Base-by-base conservation (phyloP, 768 basidiomycete genomes). In the Mycena belliarum region DNA sequence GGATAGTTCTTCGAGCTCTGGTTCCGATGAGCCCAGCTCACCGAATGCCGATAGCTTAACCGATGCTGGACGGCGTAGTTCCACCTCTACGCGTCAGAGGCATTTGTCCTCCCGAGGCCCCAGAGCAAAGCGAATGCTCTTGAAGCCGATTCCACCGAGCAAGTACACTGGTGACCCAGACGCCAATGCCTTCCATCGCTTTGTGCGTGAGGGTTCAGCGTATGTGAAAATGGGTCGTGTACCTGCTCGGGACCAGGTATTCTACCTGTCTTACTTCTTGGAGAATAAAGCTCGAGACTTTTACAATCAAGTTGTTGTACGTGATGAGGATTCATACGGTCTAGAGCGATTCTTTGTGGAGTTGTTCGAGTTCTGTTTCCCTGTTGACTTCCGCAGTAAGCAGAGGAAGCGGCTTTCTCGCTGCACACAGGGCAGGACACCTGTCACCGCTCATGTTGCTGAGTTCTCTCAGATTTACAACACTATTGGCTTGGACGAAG, bases 351-450 rank as follows among this genome's bases (percentile, higher is more conserved):
- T 77, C 55, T 75, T 74, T 51, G 35, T 53, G 1, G 69, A 65
- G 37, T 20, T 77, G 8, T 76, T 73, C 50, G 65, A 76, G 26
- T 73, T 72, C 25, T 74, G 75, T 24, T 77, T 77, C 62, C 75
- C 75, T 0, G 46, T 66, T 0, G 63, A 73, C 33, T 76, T 44
- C 59, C 52, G 41, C 12, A 46, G 41, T 26, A 21, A 16, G 15
- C 52, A 53, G 24, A 3, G 59, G 2, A 44, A 38, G n/a, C 9
- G n/a, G 9, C 15, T 60, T 6, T 32, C 50, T n/a, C 41, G 42
- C 10, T 55, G 51, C n/a, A 42, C 32, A 32, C 61, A 62, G 24
- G 29, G 45, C 16, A 14, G 16, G 1, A 50, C 48, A 16, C 58
- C 44, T 0, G 65, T 74, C 0, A 46, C 61, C 0, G 65, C 65